phyloP scores from a whole-genome alignment of 2,329 filamentous ascomycete genomes.

The Drechslera avenae region DNA sequence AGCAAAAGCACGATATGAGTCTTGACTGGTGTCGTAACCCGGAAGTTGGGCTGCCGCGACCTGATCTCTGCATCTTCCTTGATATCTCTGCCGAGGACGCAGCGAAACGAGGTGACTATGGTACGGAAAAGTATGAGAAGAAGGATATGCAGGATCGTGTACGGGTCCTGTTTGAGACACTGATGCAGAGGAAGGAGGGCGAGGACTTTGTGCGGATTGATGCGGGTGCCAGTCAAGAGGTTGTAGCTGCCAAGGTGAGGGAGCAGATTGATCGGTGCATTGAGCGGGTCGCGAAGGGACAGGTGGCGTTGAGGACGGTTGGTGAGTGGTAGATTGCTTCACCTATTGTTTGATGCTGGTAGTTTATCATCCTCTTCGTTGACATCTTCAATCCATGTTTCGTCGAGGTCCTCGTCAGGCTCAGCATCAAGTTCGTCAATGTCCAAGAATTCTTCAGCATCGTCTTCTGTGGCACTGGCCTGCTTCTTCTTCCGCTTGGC shows the following conservation, averaged over 20 bases:
- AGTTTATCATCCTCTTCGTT: conserved; percentile 34
- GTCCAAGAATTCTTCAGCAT: conserved; percentile 18
- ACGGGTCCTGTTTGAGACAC: conserved; percentile 69
- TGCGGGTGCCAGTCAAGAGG: conserved; percentile 58
- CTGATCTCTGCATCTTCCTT: conserved; percentile 86
- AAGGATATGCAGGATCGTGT: conserved; percentile 81
- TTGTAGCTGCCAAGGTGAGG: conserved; percentile 52
- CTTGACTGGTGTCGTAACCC: conserved; percentile 83
- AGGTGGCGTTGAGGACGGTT: conserved; percentile 32
- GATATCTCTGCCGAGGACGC: conserved; percentile 78
- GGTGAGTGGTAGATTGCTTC: conserved; percentile 37
- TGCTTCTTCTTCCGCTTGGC: conserved; percentile 49
- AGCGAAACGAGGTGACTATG: conserved; percentile 80
- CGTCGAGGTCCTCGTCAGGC: conserved; percentile 42
- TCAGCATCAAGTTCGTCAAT: conserved; percentile 36
- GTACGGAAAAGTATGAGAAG: conserved; percentile 86
- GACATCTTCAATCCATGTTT: conserved; percentile 42
- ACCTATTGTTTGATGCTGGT: no score
- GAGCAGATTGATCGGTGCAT: conserved; percentile 31
- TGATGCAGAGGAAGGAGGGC: conserved; percentile 56
- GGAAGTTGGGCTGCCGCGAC: conserved; percentile 83
- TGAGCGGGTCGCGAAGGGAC: conserved; percentile 30
- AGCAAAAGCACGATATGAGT: conserved; percentile 70
- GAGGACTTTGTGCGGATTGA: conserved; percentile 61
- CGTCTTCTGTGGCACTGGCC: conserved; percentile 24